Base-by-base conservation (phyloP, 2,329 filamentous ascomycete genomes). In the Trichoderma atrobrunneum region DNA sequence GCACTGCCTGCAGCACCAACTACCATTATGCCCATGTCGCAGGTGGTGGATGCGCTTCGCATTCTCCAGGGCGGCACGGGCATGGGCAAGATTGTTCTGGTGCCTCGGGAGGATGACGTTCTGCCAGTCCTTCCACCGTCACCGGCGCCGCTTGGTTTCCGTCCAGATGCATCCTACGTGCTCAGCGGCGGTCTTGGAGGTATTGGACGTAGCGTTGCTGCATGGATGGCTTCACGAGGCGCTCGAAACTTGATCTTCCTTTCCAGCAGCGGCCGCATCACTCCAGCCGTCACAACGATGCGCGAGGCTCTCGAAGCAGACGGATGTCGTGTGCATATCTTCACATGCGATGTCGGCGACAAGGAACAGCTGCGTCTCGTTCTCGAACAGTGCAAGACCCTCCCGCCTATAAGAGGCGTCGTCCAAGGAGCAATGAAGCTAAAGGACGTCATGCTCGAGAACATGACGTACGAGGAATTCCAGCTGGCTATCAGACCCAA, bases 211-310 rank as follows among this genome's bases (percentile, higher is more conserved):
- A 71, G 68, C 0, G 70, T 79, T 12, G 72, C 72, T 5, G 30
- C 62, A 30, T 75, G 75, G 74, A 71, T 77, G 63, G 72, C 64
- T 7, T 62, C 43, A 5, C 72, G 72, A 0, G 80, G 81, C 0
- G 79, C 79, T 3, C 75, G 73, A n/a, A 74, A 78, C 30, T 73
- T 82, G 18, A 71, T 79, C 1, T 76, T 81, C 36, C 72, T 81
- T 0, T 78, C 78, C 0, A 74, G 80, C 8, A 76, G 77, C 1
- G 79, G 77, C 3, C 51, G 30, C 16, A 34, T 59, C 73, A 21
- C 60, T 48, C 7, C 77, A 71, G 6, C 68, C 67, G 68, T 57
- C 60, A 43, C 28, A 66, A 63, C 5, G 72, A 78, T 5, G 66
- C 80, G 8, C 18, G 66, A 1, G 72, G 76, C 60, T 43, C 1